Evolutionary conservation across 257 asterid genomes (phyloP), one percentile per base, ranked within the genome.

Genomic region (Linderniella brevidens): DNA sequence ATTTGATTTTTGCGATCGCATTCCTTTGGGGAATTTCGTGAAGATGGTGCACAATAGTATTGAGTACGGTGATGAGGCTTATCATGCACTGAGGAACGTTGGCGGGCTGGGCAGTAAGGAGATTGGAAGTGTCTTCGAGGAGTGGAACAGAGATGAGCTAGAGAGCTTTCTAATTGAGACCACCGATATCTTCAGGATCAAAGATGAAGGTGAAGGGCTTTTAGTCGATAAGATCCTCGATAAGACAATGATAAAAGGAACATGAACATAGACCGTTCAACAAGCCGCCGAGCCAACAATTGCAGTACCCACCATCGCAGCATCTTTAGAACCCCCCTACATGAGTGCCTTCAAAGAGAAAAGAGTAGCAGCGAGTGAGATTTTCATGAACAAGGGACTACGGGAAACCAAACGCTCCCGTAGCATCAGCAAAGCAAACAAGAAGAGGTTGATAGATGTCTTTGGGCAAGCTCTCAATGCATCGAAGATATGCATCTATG

Each of bases 181-280:
- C 32, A 86, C 97, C 0, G 97, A 86, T 52, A 82, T 86, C 13
- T 86, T 86, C 35, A 68, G 57, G 55, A 93, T 86, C 44, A 61
- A 62, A 62, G 97, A 86, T 61, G 66, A 58, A 0, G 63, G 81
- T 0, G 17, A 50, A 0, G 94, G 94, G 19, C 76, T 72, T 53
- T 57, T 86, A 53, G 93, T 86, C 13, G 97, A 86, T 53, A 86
- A 75, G 79, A 75, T 86, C 61, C 58, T 86, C 69, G 97, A 86
- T 52, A 86, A 82, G 59, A 86, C 97, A 0, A 94, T 94, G 57
- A 54, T 61, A 68, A 66, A 66, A 47, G 72, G 72, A 8, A 67
- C 97, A 0, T 94, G 97, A 4, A 86, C 82, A 58, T 86, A 94
- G 97, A 82, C 94, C 0, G 97, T 86, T 45, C 97, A 86, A 80